A percentile compares a stretch with the other conserved stretches of the same genome.
Conservation (phyloP, 805 yeast genomes). For the Myxozyma sirexii region DNA sequence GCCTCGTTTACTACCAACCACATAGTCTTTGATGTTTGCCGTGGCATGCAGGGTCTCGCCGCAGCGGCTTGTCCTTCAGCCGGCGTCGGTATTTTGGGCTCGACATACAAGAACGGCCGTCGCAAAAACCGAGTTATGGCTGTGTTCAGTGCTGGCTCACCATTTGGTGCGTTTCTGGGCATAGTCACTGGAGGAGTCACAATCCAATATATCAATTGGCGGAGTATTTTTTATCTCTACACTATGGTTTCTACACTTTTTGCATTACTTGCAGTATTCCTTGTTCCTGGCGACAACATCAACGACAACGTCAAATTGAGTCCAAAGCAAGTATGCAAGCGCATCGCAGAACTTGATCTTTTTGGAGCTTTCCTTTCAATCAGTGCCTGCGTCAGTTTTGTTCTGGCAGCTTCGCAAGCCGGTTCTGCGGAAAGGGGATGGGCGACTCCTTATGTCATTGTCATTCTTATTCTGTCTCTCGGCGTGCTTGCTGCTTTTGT, state of each 20-base stretch:
- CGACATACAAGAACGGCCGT: slow-evolving; percentile 50
- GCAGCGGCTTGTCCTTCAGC: slow-evolving; percentile 53
- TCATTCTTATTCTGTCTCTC: slow-evolving; percentile 47
- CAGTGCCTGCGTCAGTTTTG: slow-evolving; percentile 47
- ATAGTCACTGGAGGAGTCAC: slow-evolving; percentile 51
- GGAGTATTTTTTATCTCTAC: slow-evolving; percentile 48
- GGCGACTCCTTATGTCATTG: slow-evolving; percentile 52
- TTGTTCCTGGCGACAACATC: slow-evolving; percentile 46
- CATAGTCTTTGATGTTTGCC: slow-evolving; percentile 46
- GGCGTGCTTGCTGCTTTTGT: slow-evolving; percentile 44
- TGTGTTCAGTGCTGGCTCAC: slow-evolving; percentile 53
- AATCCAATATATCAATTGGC: slow-evolving; percentile 47
- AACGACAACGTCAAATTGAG: slow-evolving; percentile 11
- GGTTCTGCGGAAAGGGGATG: slow-evolving; percentile 49
- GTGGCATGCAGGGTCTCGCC: slow-evolving; percentile 51
- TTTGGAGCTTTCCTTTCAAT: slow-evolving; percentile 50
- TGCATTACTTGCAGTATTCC: slow-evolving; percentile 38
- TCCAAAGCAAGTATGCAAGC: background rate
- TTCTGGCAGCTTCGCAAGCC: slow-evolving; percentile 51
- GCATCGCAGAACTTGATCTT: slow-evolving; percentile 44
- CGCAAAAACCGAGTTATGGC: slow-evolving; percentile 36
- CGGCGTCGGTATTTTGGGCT: slow-evolving; percentile 52
- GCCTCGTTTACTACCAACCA: slow-evolving; percentile 41
- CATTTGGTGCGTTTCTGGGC: slow-evolving; percentile 52
- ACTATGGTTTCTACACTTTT: slow-evolving; percentile 46